Percentiles rank a stretch among this genome's conserved stretches.
These are phyloP conservation scores for Erythrobasidium yunnanense DNA, from an alignment of 768 basidiomycete species.

Conservation along the genomic window DNA sequence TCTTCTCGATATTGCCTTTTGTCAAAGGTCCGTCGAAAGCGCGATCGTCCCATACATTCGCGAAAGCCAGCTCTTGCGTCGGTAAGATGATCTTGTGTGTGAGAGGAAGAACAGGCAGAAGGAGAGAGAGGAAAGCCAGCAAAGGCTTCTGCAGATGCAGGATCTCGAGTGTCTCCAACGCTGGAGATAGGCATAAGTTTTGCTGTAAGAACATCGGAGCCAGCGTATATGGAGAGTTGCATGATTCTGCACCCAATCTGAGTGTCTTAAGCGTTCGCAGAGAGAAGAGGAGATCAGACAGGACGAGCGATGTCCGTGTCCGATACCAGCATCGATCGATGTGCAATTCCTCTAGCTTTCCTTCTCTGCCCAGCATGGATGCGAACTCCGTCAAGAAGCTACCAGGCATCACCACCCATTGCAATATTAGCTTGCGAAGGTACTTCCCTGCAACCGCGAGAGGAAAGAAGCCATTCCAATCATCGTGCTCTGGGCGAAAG, in stretches of 20 bases:
- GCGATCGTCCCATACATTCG: not conserved
- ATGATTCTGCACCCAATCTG: not conserved
- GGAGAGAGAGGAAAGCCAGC: not conserved
- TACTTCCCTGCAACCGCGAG: not conserved
- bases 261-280: not conserved
- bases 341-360: not conserved
- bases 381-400: not conserved
- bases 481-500: not conserved
- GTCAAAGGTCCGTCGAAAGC: not conserved
- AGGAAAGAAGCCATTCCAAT: not conserved
- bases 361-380: not conserved
- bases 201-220: not conserved
- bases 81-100: not conserved
- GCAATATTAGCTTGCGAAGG: not conserved
- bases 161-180: not conserved
- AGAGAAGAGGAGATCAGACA: not conserved
- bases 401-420: not conserved
- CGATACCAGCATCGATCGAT: not conserved
- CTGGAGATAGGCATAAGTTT: not conserved
- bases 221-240: not conserved
- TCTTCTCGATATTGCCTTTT: not conserved
- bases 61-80: not conserved
- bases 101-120: not conserved
- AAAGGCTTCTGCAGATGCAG: not conserved
- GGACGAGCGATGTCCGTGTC: not conserved